Percentiles rank a stretch among this genome's conserved stretches.
These are phyloP conservation scores for Gossypium mustelinum DNA, from an alignment of 345 rosid genomes.

Conservation along the genomic window DNA sequence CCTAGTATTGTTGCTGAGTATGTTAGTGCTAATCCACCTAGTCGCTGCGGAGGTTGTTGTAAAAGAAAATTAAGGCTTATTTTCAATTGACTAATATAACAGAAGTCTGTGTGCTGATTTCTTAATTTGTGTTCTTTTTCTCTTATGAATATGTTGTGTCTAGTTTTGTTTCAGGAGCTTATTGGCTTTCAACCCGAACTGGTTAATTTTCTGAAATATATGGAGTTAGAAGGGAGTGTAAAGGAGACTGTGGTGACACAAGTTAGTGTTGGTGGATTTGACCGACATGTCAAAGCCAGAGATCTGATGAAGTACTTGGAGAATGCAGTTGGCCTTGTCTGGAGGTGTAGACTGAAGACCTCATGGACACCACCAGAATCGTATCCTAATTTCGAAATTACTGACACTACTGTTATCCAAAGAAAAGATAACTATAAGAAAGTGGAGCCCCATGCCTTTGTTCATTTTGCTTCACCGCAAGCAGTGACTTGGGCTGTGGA, in stretches of 20 bases:
- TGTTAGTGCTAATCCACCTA: background rate
- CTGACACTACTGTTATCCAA: constrained; percentile 21
- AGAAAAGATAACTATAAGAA: constrained; percentile 37
- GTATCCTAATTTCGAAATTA: constrained; percentile 55
- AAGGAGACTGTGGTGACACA: constrained; percentile 60
- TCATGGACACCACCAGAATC: constrained; percentile 89
- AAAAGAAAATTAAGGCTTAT: background rate
- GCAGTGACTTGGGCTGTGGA: constrained; percentile 43
- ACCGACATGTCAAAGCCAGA: constrained; percentile 43
- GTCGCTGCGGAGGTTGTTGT: background rate
- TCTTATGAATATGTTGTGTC: background rate
- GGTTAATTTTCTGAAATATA: constrained; percentile 14
- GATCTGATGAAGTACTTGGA: constrained; percentile 60
- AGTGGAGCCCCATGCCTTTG: constrained; percentile 85
- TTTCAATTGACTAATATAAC: background rate
- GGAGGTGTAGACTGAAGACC: constrained; percentile 77
- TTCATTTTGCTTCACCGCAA: constrained; percentile 62
- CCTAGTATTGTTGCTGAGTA: background rate
- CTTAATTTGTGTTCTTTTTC: background rate
- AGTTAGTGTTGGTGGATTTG: constrained; percentile 77
- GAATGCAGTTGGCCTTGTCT: constrained; percentile 49
- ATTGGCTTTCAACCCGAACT: background rate
- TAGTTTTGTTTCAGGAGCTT: constrained; percentile 10
- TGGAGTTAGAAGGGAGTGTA: constrained; percentile 36
- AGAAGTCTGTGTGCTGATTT: background rate